Evolutionary conservation across 345 rosid genomes (phyloP), one percentile per base, ranked within the genome.

Genomic region (Schrenkiella parvula): DNA sequence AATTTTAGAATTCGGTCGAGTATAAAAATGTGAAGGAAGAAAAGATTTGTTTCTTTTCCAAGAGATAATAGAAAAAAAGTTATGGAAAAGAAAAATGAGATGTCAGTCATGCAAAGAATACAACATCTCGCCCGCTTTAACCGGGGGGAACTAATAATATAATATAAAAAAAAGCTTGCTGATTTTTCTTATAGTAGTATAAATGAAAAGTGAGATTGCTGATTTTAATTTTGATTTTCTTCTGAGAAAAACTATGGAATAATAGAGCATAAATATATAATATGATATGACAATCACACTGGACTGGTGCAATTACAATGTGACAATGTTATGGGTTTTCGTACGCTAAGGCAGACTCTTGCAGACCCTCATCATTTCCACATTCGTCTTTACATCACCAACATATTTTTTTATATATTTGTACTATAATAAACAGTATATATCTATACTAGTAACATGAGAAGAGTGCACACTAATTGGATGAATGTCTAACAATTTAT

Each of bases 301-400:
- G 62, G 66, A n/a, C 55, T 62, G 58, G 31, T 55, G 71, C 75
- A 82, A 79, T 80, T 76, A 48, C 72, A 84, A 83, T 82, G 90
- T 83, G 88, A 84, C 74, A 81, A 68, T 70, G 90, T 82, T 81
- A 86, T 88, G 93, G 91, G 85, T 70, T 31, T 75, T 82, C 62
- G 82, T 60, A 71, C 75, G 48, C 55, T n/a, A 38, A 35, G 76
- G 76, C 74, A 75, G 82, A 32, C 34, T 34, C 56, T 57, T 48
- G 73, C 74, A 55, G 74, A 71, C 53, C 56, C 77, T 68, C 64
- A 50, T 71, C 66, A 34, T 63, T 52, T 75, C 46, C 61, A 52
- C 54, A 21, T 56, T 76, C 76, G 70, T 76, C 71, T 70, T 55
- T 76, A 15, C 35, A 54, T 9, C 21, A 47, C 25, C 12, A n/a